phyloP scores from a whole-genome alignment of 345 rosid genomes.

The Clausena lansium region DNA sequence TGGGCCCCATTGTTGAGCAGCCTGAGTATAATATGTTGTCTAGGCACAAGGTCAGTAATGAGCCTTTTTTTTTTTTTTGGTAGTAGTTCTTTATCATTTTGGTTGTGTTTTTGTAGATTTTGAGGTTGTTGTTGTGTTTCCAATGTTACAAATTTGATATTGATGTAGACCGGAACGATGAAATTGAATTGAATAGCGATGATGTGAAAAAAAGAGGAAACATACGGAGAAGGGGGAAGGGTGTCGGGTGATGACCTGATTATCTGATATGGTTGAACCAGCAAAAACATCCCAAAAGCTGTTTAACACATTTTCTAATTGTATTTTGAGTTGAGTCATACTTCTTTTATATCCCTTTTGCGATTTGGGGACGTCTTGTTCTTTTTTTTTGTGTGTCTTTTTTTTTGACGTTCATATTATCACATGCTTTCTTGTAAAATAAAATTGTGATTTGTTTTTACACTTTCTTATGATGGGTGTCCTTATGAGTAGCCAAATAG shows the following conservation, averaged over 20 bases:
- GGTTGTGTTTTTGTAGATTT: neutral
- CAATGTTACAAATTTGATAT: neutral
- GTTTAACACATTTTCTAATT: too few species aligned
- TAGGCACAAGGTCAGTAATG: slow-evolving; percentile 70
- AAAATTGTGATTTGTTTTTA: neutral
- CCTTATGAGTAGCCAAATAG: neutral
- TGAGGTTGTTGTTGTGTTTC: neutral
- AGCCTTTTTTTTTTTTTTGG: neutral
- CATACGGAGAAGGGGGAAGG: neutral
- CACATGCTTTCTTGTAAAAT: neutral
- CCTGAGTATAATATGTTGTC: slow-evolving; percentile 88
- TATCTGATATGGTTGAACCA: too few species aligned
- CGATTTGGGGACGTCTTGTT: too few species aligned
- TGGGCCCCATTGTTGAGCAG: slow-evolving; percentile 97
- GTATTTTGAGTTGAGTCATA: neutral
- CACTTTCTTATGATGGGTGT: neutral
- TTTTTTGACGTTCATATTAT: too few species aligned
- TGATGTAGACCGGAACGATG: neutral
- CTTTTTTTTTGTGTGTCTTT: too few species aligned
- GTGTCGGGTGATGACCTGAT: too few species aligned
- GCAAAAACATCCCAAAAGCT: too few species aligned
- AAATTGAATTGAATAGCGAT: too few species aligned
- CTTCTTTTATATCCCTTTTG: neutral
- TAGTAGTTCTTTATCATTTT: neutral
- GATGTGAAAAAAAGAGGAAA: too few species aligned